Evolutionary conservation across 306 rosid genomes (phyloP).

Genomic region (Purshia tridentata): DNA sequence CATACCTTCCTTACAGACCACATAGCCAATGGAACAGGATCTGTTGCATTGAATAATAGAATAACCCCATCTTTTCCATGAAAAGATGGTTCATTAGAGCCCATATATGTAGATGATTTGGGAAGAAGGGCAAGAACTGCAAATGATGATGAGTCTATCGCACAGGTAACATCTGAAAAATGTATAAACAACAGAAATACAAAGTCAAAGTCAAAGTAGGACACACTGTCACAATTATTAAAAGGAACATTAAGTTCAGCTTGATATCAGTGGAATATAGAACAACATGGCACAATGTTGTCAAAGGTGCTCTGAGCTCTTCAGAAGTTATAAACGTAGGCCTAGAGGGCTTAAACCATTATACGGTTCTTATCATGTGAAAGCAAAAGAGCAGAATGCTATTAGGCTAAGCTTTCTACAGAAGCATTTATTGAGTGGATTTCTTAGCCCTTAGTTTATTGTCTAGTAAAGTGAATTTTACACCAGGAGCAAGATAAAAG

Average conservation of each 20-base stretch:
- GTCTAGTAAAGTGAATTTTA: background rate
- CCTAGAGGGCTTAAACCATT: background rate
- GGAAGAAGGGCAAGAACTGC: conserved; percentile 80
- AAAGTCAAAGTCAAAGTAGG: conserved; percentile 10
- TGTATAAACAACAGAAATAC: conserved; percentile 7
- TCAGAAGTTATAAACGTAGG: background rate
- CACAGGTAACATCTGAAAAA: conserved; percentile 76
- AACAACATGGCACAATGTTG: background rate
- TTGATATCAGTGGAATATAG: background rate
- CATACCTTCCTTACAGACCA: conserved; percentile 86
- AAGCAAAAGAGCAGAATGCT: background rate
- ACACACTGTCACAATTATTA: background rate
- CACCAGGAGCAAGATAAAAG: background rate
- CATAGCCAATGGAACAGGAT: conserved; percentile 73
- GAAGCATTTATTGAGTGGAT: background rate
- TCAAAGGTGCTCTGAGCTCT: background rate
- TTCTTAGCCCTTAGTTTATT: background rate
- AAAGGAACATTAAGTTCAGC: background rate
- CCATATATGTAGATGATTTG: conserved; percentile 29
- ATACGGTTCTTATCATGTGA: background rate
- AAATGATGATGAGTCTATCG: conserved; percentile 56
- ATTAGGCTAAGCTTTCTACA: background rate
- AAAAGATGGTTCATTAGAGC: conserved; percentile 33
- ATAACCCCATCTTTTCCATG: conserved; percentile 65
- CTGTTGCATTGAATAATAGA: conserved; percentile 57